Evolutionary conservation across 768 basidiomycete genomes (phyloP).

Genomic region (Rhodotorula diobovata): DNA sequence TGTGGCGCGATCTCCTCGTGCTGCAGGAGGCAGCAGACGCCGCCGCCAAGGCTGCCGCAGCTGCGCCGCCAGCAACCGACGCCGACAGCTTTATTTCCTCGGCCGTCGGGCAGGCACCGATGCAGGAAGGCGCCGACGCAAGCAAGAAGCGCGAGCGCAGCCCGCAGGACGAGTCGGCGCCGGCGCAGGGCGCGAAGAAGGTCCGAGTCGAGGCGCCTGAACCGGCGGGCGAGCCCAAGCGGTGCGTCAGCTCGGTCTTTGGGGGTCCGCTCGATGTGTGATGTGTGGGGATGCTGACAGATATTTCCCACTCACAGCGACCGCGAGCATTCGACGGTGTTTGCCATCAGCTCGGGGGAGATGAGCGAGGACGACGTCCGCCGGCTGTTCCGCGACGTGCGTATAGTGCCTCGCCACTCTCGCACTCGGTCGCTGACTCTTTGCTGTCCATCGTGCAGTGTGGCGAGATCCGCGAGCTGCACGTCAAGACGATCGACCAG

Average conservation of each 20-base stretch:
- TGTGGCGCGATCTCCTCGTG: not conserved
- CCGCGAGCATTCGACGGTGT: constrained; percentile 88
- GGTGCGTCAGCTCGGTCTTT: not conserved
- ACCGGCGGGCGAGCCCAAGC: not conserved
- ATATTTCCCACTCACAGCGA: constrained; percentile 56
- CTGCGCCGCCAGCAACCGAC: not conserved
- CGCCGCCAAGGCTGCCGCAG: constrained; percentile 45
- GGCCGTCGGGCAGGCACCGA: constrained; percentile 40
- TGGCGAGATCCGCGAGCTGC: constrained; percentile 77
- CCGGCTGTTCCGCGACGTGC: constrained; percentile 77
- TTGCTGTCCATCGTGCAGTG: constrained; percentile 56
- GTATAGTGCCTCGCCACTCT: constrained; percentile 41
- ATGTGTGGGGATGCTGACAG: not conserved
- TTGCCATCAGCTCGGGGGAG: constrained; percentile 67
- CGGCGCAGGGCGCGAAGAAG: constrained; percentile 36
- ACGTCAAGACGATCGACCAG: constrained; percentile 61
- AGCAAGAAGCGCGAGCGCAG: constrained; percentile 29
- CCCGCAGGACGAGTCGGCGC: not conserved
- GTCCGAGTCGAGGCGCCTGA: constrained; percentile 36
- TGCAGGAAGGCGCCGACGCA: not conserved
- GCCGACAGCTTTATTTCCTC: constrained; percentile 31
- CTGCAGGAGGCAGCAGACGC: constrained; percentile 30
- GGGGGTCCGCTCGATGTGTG: not conserved
- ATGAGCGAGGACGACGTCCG: constrained; percentile 62
- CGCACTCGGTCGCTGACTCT: not conserved